A percentile compares a stretch with the other conserved stretches of the same genome.
phyloP scores from a whole-genome alignment of 2,329 filamentous ascomycete genomes.

The Sclerotinia nivalis region DNA sequence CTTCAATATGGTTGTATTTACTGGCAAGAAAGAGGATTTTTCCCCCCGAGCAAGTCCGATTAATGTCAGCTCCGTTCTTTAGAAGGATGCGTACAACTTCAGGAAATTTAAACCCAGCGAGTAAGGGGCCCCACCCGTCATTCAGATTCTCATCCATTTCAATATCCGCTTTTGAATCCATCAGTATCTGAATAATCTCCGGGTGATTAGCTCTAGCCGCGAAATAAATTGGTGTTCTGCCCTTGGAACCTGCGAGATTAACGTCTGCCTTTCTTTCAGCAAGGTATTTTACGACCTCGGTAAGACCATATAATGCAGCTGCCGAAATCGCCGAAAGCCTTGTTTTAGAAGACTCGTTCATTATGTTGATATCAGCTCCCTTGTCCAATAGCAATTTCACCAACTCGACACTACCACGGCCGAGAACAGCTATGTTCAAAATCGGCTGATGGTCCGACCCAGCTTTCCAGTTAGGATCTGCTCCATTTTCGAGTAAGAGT shows the following conservation, averaged over 20 bases:
- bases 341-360: neutral
- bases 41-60: neutral
- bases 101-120: neutral
- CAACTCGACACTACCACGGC: neutral
- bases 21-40: neutral
- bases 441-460: neutral
- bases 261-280: neutral
- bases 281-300: neutral
- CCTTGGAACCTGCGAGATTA: neutral
- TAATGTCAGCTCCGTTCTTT: neutral
- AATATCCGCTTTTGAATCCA: neutral
- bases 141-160: neutral
- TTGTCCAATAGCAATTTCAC: neutral
- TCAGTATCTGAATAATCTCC: neutral
- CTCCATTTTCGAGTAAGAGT: neutral
- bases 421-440: fast-evolving
- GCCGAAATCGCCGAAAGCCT: neutral
- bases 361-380: neutral
- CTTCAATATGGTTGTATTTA: neutral
- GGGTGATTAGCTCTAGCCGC: neutral
- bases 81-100: neutral
- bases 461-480: neutral
- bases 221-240: neutral
- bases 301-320: neutral
- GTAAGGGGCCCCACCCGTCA: neutral